phyloP scores from a whole-genome alignment of 441 rosid genomes.

The Brassica balearica region DNA sequence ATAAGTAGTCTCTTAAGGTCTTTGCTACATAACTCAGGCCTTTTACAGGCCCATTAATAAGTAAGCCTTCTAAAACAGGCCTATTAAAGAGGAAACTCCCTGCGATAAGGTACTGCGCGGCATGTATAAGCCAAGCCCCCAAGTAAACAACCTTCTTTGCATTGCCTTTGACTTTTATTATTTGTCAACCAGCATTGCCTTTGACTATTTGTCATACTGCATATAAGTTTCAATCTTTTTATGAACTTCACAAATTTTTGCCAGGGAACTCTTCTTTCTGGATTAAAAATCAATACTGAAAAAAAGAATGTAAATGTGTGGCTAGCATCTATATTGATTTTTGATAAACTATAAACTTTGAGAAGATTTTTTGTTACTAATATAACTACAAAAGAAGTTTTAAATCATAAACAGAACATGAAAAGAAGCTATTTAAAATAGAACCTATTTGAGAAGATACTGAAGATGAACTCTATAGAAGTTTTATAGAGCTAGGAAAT shows the following conservation, averaged over 20 bases:
- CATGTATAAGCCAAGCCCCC: background rate
- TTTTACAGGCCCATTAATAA: background rate
- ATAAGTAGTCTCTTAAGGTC: conserved; percentile 11
- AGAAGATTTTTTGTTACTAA: background rate
- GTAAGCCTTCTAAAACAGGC: background rate
- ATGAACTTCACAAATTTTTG: background rate
- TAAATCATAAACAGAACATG: background rate
- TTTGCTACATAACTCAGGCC: background rate
- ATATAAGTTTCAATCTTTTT: no score
- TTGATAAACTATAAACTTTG: background rate
- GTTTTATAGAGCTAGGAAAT: background rate
- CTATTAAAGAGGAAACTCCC: background rate
- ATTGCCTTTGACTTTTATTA: no score
- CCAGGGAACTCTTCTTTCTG: background rate
- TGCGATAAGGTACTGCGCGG: no score
- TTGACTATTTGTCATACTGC: no score
- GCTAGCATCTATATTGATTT: background rate
- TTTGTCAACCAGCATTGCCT: no score
- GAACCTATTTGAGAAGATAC: background rate
- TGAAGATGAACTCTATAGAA: background rate
- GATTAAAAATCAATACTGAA: background rate
- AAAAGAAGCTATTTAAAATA: background rate
- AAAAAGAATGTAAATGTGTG: background rate
- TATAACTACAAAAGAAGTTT: background rate
- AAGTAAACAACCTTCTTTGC: background rate